Base-by-base conservation (phyloP, 768 basidiomycete genomes). In the Suillus plorans region DNA sequence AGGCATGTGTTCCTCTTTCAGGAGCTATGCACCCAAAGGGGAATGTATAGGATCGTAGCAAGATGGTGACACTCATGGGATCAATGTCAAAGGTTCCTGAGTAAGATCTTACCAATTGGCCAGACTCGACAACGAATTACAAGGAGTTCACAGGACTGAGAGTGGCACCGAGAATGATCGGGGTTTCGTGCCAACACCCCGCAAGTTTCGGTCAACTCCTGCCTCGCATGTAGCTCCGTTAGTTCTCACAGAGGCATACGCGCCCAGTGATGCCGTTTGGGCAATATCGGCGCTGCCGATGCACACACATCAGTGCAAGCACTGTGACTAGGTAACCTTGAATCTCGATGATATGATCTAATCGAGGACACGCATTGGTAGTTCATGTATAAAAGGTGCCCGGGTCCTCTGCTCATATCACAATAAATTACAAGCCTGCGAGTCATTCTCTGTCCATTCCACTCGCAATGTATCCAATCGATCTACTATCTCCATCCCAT, bases 401-500 rank as follows among this genome's bases (percentile, higher is more conserved):
- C 28, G 53, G 34, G 41, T 59, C 65, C 14, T 39, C 28, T 18
- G 45, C 39, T 22, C n/a, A 31, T 59, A 22, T 20, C 59, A 55
- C 45, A 12, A 20, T 59, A 59, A 50, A 55, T 65, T 34, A 39
- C 70, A 67, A 64, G 57, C 57, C 62, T 63, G 25, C 62, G 53
- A 57, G 28, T 41, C 28, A 28, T n/a, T 63, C 60, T 53, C 44
- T 62, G 28, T 61, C 61, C 59, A 50, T 60, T 67, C 36, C 50
- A 64, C 61, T 63, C 42, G 52, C 65, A 64, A 76, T 76, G 75
- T 67, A 69, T 63, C 68, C 70, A 12, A 63, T 75, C 42, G 72
- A 80, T 68, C 70, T 87, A 64, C 77, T 89, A 34, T 84, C 84
- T 1, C 86, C 86, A 31, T 77, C 82, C 53, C 79, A 84, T 25